These are phyloP conservation scores for Tricholoma matsutake DNA, from an alignment of 768 basidiomycete genomes.

Conservation along the genomic window DNA sequence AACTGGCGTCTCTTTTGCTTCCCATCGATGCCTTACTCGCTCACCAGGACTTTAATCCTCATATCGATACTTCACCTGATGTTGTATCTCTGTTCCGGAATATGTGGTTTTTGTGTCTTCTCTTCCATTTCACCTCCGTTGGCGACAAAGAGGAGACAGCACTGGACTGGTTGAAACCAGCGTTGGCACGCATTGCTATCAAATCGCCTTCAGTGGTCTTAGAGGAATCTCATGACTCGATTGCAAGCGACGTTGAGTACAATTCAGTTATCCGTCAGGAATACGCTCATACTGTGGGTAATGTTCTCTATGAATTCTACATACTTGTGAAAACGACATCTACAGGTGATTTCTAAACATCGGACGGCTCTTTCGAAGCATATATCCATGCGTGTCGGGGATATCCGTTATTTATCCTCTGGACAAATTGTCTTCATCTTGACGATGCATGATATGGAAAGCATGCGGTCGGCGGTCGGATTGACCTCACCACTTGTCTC, in stretches of 20 bases:
- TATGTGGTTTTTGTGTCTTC: conserved; percentile 89
- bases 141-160: conserved; percentile 55
- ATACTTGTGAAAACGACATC: not conserved
- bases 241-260: conserved; percentile 88
- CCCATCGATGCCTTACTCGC: conserved; percentile 86
- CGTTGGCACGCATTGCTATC: conserved; percentile 73
- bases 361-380: conserved; percentile 59
- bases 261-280: conserved; percentile 88
- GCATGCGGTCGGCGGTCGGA: conserved; percentile 77
- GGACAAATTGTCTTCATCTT: conserved; percentile 86
- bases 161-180: conserved; percentile 77
- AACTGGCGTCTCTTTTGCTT: conserved; percentile 82
- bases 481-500: conserved; percentile 77
- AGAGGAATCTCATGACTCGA: conserved; percentile 78
- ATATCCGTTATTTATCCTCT: conserved; percentile 71
- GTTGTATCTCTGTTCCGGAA: conserved; percentile 82
- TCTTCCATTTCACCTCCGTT: conserved; percentile 73
- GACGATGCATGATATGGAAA: conserved; percentile 85
- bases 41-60: conserved; percentile 66
- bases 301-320: not conserved
- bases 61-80: conserved; percentile 50
- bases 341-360: conserved; percentile 69
- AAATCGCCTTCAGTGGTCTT: conserved; percentile 85
- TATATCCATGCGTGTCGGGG: conserved; percentile 61
- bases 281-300: conserved; percentile 67